Conservation (phyloP, 2,329 filamentous ascomycete genomes). For the Aspergillus vadensis region DNA sequence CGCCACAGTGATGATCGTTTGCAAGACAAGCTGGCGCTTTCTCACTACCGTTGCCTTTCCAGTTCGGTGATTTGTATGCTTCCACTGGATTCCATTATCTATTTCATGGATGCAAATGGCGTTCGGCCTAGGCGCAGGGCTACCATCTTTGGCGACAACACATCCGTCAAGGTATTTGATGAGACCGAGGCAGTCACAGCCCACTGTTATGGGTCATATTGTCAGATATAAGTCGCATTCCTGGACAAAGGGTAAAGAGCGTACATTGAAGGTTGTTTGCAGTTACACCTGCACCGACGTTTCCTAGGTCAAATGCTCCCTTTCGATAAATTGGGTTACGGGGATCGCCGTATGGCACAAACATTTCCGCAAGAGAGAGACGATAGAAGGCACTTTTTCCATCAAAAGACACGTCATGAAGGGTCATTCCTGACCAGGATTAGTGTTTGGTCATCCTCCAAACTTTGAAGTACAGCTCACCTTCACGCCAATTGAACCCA, state of each 20-base stretch:
- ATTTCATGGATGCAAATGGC: constrained; percentile 47
- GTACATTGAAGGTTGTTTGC: too few species aligned
- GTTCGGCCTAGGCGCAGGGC: constrained; percentile 43
- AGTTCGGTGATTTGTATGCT: constrained; percentile 45
- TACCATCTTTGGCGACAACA: constrained; percentile 36
- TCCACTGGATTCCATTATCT: constrained; percentile 44
- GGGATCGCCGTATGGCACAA: constrained; percentile 44
- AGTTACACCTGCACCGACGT: too few species aligned
- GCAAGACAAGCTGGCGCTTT: constrained; percentile 39
- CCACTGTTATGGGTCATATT: too few species aligned
- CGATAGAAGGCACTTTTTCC: constrained; percentile 45
- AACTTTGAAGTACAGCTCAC: constrained; percentile 24
- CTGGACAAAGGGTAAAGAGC: too few species aligned
- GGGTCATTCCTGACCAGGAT: neutral
- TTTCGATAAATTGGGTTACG: too few species aligned
- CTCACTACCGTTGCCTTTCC: constrained; percentile 36
- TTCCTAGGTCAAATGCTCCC: too few species aligned
- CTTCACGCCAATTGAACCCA: constrained; percentile 50
- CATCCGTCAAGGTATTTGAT: constrained; percentile 48
- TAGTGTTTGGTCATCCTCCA: neutral
- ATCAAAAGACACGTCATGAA: constrained; percentile 46
- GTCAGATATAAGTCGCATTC: too few species aligned
- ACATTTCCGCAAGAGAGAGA: constrained; percentile 48
- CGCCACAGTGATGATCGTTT: constrained; percentile 44
- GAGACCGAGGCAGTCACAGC: constrained; percentile 18